These are phyloP conservation scores for Colletotrichum theobromicola DNA, from an alignment of 2,329 filamentous ascomycete genomes.

Conservation along the genomic window DNA sequence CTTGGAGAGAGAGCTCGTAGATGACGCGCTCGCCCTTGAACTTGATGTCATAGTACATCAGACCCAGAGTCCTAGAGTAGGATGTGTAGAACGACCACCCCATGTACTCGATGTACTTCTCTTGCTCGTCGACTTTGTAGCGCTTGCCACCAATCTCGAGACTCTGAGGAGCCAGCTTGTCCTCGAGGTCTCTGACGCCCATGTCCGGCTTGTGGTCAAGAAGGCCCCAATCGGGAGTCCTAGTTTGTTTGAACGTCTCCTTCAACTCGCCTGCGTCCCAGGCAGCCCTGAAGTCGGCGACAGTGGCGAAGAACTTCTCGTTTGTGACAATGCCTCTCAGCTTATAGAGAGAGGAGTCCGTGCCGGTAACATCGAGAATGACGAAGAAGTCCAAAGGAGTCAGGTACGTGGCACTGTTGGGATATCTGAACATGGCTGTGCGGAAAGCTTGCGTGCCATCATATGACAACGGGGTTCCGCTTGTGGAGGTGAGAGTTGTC, in stretches of 20 bases:
- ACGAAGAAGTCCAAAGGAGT: constrained; percentile 51
- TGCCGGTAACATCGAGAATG: constrained; percentile 46
- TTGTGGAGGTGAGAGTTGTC: constrained; percentile 36
- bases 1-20: constrained; percentile 58
- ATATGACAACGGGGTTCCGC: constrained; percentile 40
- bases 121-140: constrained; percentile 46
- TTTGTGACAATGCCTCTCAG: constrained; percentile 49
- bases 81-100: constrained; percentile 58
- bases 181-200: constrained; percentile 37
- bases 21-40: constrained; percentile 56
- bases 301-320: constrained; percentile 39
- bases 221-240: constrained; percentile 37
- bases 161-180: constrained; percentile 38
- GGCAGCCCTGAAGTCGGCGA: constrained; percentile 37
- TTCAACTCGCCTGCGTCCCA: constrained; percentile 41
- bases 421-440: constrained; percentile 46
- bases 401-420: constrained; percentile 42
- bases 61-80: constrained; percentile 46
- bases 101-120: constrained; percentile 57
- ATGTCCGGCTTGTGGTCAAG: constrained; percentile 34
- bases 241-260: constrained; percentile 37
- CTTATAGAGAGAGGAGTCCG: constrained; percentile 44
- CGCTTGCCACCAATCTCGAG: constrained; percentile 43
- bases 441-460: constrained; percentile 44
- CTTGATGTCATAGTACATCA: constrained; percentile 54